A percentile compares a stretch with the other conserved stretches of the same genome.
phyloP scores from a whole-genome alignment of 2,329 filamentous ascomycete species.

The Akanthomyces lecanii region DNA sequence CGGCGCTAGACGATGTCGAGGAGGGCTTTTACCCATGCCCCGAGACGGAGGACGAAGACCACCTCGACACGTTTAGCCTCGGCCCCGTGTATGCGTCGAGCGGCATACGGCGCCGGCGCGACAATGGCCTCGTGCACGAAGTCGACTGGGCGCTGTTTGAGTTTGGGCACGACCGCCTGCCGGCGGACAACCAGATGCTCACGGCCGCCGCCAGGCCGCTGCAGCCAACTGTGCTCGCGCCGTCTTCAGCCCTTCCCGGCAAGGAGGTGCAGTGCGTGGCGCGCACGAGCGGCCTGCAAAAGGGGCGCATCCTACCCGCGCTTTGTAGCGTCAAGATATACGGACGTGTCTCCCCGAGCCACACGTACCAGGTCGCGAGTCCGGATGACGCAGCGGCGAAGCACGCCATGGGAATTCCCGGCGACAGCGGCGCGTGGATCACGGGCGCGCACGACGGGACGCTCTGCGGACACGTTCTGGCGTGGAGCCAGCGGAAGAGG shows the following conservation, averaged over 20 bases:
- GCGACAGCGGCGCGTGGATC: constrained; percentile 91
- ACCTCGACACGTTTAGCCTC: constrained; percentile 74
- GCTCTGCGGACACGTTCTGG: constrained; percentile 85
- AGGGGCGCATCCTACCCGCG: constrained; percentile 69
- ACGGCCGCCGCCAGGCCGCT: constrained; percentile 27
- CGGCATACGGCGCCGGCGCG: constrained; percentile 73
- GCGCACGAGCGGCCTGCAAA: constrained; percentile 78
- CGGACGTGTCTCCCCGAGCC: constrained; percentile 74
- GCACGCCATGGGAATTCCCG: constrained; percentile 62
- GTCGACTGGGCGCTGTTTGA: constrained; percentile 94
- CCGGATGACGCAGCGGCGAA: constrained; percentile 21
- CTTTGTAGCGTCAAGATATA: constrained; percentile 85
- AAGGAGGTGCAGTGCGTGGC: constrained; percentile 83
- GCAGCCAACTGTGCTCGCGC: constrained; percentile 56
- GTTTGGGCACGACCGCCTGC: constrained; percentile 66
- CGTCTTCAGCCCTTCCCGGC: constrained; percentile 61
- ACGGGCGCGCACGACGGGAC: constrained; percentile 74
- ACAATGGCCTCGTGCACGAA: constrained; percentile 73
- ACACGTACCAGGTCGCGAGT: constrained; percentile 59
- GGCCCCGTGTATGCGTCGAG: constrained; percentile 87
- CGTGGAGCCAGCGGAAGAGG: constrained; percentile 75
- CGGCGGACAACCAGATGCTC: constrained; percentile 68
- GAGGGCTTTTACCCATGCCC: constrained; percentile 75
- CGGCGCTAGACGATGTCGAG: constrained; percentile 81
- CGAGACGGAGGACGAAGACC: constrained; percentile 71